Evolutionary conservation across 2,329 filamentous ascomycete genomes (phyloP).

Genomic region (Ophiostoma triangulosporum): DNA sequence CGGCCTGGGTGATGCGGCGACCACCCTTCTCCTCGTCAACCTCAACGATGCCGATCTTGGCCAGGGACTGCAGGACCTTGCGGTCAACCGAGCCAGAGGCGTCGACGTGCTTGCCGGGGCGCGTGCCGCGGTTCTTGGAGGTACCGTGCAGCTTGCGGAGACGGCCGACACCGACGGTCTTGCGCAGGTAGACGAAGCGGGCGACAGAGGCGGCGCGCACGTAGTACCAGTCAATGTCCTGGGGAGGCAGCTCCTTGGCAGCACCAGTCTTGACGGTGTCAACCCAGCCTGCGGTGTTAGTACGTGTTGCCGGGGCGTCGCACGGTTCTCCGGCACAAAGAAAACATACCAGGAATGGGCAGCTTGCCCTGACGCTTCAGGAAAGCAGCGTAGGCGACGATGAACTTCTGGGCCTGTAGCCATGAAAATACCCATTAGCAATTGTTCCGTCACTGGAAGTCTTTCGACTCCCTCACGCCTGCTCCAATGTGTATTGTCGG

Average conservation of each 20-base stretch:
- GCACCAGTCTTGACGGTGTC: constrained; percentile 98
- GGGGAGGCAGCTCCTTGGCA: constrained; percentile 93
- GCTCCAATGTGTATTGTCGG: constrained; percentile 31
- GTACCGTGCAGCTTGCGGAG: constrained; percentile 85
- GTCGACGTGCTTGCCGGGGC: constrained; percentile 89
- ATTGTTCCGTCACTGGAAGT: constrained; percentile 62
- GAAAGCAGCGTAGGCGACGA: constrained; percentile 70
- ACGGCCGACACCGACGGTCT: constrained; percentile 94
- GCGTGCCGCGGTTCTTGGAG: constrained; percentile 91
- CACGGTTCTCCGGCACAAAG: not conserved
- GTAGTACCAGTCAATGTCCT: constrained; percentile 96
- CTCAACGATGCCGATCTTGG: constrained; percentile 99
- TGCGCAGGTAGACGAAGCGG: constrained; percentile 97
- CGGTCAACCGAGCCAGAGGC: constrained; percentile 92
- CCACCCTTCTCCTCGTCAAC: constrained; percentile 97
- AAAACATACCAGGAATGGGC: constrained; percentile 60
- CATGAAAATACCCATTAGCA: constrained; percentile 41
- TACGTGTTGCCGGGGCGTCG: not conserved
- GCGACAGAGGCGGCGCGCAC: constrained; percentile 86
- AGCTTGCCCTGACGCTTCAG: constrained; percentile 92
- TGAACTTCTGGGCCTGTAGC: constrained; percentile 73
- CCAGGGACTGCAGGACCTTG: constrained; percentile 91
- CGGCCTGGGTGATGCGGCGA: constrained; percentile 92
- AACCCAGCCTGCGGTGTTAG: constrained; percentile 62
- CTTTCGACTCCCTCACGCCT: constrained; percentile 59